Base-by-base conservation (phyloP, 164 flowering plant species). In the Protea cynaroides region DNA sequence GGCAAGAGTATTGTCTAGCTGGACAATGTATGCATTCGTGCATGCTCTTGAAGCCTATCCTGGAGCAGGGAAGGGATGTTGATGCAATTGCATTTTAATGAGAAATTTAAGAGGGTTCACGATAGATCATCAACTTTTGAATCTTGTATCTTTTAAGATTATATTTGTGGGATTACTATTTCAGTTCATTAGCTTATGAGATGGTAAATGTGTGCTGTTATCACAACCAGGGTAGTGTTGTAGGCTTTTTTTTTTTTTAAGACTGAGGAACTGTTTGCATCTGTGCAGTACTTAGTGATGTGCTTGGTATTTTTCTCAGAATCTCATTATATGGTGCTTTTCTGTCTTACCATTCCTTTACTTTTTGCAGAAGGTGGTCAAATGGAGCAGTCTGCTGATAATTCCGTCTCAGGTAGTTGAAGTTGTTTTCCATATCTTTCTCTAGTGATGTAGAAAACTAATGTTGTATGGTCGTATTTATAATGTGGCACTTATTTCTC, bases 351-450 rank as follows among this genome's bases (percentile, higher is more conserved):
- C 1, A n/a, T 62, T 55, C 18, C n/a, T 1, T 59, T 60, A 63
- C 25, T 50, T 21, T 58, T 69, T 1, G 63, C 69, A 69, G 72
- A 59, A 54, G 66, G 70, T 46, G 65, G 69, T 43, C 60, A 60
- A 37, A 83, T 83, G 87, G 79, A 76, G 68, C 80, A 67, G 50
- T 68, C 68, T 71, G 70, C 65, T 7, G 66, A 69, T 22, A 36
- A 63, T 64, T 72, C 71, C 23, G 29, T 69, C 36, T 60, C 79
- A 36, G 79, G 78, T 81, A 69, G 56, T 29, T 66, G 51, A 36
- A 43, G 25, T 51, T 23, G 69, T 49, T 18, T 40, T 19, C 25
- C 7, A 25, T 52, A 5, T 24, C 22, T 23, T 38, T 15, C 18
- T 37, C 23, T 44, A 49, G 0, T 49, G n/a, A 49, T 4, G 6